Percentiles rank a stretch among this genome's conserved stretches.
phyloP scores from a whole-genome alignment of 1,284 basidiomycete genomes.

The Megacollybia platyphylla region DNA sequence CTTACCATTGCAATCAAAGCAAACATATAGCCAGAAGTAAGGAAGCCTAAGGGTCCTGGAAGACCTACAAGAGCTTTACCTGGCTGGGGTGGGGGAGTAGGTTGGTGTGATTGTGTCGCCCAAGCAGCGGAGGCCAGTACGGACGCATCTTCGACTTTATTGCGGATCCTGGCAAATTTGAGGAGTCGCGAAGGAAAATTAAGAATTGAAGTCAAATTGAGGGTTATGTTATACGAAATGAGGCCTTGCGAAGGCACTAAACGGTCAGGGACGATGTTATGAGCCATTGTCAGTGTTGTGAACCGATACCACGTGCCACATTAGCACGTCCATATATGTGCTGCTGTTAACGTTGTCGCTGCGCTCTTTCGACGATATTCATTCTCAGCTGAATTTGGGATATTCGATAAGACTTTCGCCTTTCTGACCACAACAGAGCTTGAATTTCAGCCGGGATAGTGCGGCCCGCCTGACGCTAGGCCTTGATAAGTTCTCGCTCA shows the following conservation, averaged over 20 bases:
- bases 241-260: neutral
- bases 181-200: slow-evolving; percentile 29
- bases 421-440: no score
- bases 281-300: no score
- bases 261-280: no score
- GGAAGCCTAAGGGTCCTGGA: slow-evolving; percentile 54
- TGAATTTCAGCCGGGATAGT: no score
- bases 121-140: slow-evolving; percentile 2
- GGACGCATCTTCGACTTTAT: slow-evolving; percentile 14
- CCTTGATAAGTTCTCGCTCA: no score
- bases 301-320: no score
- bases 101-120: neutral
- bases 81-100: slow-evolving; percentile 2
- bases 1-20: slow-evolving; percentile 53
- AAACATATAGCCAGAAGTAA: slow-evolving; percentile 57
- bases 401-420: no score
- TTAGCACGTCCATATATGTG: no score
- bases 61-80: slow-evolving; percentile 13
- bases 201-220: slow-evolving; percentile 20
- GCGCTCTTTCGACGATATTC: no score
- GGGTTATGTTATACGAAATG: slow-evolving; percentile 18
- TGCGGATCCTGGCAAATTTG: slow-evolving; percentile 20
- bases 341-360: no score
- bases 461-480: no score
- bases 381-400: no score